phyloP scores from a whole-genome alignment of 2,329 filamentous ascomycete genomes.

The Aulographum hederae region DNA sequence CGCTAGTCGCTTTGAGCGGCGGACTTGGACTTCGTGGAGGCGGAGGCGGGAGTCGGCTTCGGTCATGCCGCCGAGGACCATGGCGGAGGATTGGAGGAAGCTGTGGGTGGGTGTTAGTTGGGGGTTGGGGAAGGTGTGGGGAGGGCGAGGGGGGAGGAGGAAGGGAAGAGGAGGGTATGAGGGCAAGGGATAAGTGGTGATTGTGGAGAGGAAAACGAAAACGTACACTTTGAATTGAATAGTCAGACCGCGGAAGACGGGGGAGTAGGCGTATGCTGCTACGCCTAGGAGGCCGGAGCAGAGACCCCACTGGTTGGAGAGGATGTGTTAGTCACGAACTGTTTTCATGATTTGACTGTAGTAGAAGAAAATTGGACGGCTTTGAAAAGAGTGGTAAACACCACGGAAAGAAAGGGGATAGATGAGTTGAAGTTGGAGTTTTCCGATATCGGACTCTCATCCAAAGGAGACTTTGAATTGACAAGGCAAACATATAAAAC shows the following conservation, averaged over 20 bases:
- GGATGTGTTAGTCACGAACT: constrained; percentile 4
- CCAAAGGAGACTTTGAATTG: no score
- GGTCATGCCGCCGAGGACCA: constrained; percentile 62
- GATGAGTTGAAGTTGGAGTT: no score
- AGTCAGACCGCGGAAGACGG: constrained; percentile 53
- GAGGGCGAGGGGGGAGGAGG: constrained; percentile 1
- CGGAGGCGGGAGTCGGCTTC: constrained; percentile 54
- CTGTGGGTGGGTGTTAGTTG: constrained; percentile 26
- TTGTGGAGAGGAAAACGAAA: constrained; percentile 1
- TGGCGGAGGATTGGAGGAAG: constrained; percentile 69
- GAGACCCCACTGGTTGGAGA: constrained; percentile 49
- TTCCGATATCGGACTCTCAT: no score
- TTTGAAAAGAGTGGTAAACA: no score
- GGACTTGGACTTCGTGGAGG: constrained; percentile 45
- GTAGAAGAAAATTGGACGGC: no score
- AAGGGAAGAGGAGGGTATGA: background rate
- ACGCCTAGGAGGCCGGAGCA: constrained; percentile 43
- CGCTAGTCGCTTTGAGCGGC: constrained; percentile 44
- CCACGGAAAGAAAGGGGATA: no score
- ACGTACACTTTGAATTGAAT: constrained; percentile 60
- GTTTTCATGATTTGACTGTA: no score
- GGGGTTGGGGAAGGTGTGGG: background rate
- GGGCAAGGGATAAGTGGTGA: background rate
- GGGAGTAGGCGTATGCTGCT: constrained; percentile 45
- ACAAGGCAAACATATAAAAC: no score